Evolutionary conservation across 1,284 basidiomycete genomes (phyloP), one percentile per base, ranked within the genome.

Genomic region (Boletus sp.): DNA sequence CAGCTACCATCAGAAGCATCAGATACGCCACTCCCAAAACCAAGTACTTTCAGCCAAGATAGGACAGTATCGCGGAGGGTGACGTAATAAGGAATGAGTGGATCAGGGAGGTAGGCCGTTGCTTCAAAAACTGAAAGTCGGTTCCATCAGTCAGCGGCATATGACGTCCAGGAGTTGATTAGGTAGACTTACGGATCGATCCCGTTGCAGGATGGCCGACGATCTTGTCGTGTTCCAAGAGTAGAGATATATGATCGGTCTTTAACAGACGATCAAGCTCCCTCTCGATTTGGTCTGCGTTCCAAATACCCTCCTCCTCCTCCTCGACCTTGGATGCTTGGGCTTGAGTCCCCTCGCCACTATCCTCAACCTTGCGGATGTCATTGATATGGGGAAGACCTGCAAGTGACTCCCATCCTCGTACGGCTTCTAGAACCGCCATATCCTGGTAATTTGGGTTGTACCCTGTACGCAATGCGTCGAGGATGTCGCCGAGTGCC

Each of bases 371-470:
- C 44, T 72, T 70, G 34, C 66, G 65, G 5, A 78, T 76, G 43
- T 83, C 82, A 50, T 82, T 78, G 64, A 85, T 82, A 49, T 84
- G 82, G 2, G 81, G 81, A 13, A 87, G 69, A 1, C 82, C 83
- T 13, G 82, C 81, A n/a, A 85, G 80, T 48, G 85, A 81, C 62
- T 92, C 89, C 83, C 91, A 98, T 10, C 93, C 94, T 38, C 93
- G 84, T 7, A 97, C 94, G 14, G 95, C 94, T 57, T 94, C 94
- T 35, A 97, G 82, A 50, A 98, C 95, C 8, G 92, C 94, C 95
- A 99, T 98, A 65, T 99, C 95, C 67, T 95, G 91, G 67, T 97
- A 97, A 69, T 99, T 99, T 19, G 95, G 95, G 68, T 99, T 99
- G 73, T 97, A 98, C 0, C 87, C 86, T 8, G 80, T 78, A 10